Evolutionary conservation across 192 early-diverging fungal species (phyloP).

Genomic region (Entomortierella parvispora): DNA sequence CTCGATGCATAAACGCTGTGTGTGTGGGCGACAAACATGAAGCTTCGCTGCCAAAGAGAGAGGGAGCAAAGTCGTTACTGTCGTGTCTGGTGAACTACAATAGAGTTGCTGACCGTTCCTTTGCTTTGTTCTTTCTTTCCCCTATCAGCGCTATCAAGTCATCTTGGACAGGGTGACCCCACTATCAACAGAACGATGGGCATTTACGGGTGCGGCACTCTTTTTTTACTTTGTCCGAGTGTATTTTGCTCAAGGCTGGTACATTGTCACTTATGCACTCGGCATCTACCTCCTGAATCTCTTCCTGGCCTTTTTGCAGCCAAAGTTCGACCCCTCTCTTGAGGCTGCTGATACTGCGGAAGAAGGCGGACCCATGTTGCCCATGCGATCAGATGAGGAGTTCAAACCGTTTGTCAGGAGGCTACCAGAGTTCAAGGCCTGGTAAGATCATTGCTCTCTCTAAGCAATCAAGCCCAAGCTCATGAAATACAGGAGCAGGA

Average conservation of each 20-base stretch:
- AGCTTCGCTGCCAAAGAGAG: neutral
- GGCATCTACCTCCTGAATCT: slow-evolving; percentile 96
- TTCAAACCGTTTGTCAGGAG: slow-evolving; percentile 97
- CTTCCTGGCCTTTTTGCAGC: slow-evolving; percentile 95
- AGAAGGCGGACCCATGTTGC: slow-evolving; percentile 72
- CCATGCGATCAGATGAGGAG: slow-evolving; percentile 91
- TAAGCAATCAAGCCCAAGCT: neutral
- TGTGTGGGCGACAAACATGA: too few relatives aligned
- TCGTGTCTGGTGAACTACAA: too few relatives aligned
- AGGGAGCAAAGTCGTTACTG: too few relatives aligned
- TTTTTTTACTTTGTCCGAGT: slow-evolving; percentile 83
- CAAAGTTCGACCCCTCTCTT: slow-evolving; percentile 94
- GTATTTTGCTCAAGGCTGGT: slow-evolving; percentile 90
- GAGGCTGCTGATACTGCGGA: slow-evolving; percentile 73
- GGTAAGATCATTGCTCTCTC: slow-evolving; percentile 66
- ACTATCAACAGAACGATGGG: slow-evolving; percentile 80
- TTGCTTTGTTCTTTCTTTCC: neutral
- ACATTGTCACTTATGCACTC: slow-evolving; percentile 92
- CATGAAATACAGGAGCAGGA: too few relatives aligned
- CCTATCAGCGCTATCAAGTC: slow-evolving; percentile 76
- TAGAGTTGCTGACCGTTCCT: neutral
- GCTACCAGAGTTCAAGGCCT: slow-evolving; percentile 99
- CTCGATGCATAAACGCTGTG: neutral
- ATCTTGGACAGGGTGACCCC: slow-evolving; percentile 87
- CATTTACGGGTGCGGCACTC: slow-evolving; percentile 65